Base-by-base conservation (phyloP, 108 stramenopile species). In the Skeletonema grethae region DNA sequence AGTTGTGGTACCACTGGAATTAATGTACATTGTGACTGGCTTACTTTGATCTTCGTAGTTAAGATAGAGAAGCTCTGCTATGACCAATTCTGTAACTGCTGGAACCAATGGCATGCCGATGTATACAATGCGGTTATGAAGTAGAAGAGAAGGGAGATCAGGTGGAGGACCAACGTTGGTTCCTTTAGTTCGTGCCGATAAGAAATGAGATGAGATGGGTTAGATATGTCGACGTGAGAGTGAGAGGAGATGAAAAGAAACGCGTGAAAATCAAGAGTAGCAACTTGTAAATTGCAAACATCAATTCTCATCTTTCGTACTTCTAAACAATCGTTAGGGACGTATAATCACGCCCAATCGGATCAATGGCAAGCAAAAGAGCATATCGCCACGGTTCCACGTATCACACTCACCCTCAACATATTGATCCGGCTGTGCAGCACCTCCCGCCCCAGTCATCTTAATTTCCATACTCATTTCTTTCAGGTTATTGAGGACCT, bases 51-150 rank as follows among this genome's bases (percentile, higher is more conserved):
- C 84, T 81, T 97, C 96, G 72, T 97, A 97, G 70, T 99, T 98
- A 25, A 99, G 84, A 80, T 97, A 98, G 31, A 98, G 82, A 15
- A 99, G 86, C 85, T 98, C 96, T 1, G 97, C 97, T 70, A 98
- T 94, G 56, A 98, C 84, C 36, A 99, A 73, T 85, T 98, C 97
- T 41, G 97, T 98, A 6, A 99, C 97, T 13, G 97, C 95, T 12
- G 97, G 94, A 20, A 99, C 97, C 18, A 99, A 81, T 60, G 97
- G 96, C 98, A 99, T 99, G 60, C 98, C 97, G 70, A 99, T 90
- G 93, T 99, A 99, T 32, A 98, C 96, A 75, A 98, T 98, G 66
- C 98, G 94, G 75, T 97, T 98, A 88, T 97, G 96, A 55, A 98
- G 90, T 29, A 98, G 87, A 34, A 98, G 86, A 15, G 96, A 97